Evolutionary conservation across 495 filamentous ascomycete species (phyloP).

Genomic region (Mytilinidion resinicola): DNA sequence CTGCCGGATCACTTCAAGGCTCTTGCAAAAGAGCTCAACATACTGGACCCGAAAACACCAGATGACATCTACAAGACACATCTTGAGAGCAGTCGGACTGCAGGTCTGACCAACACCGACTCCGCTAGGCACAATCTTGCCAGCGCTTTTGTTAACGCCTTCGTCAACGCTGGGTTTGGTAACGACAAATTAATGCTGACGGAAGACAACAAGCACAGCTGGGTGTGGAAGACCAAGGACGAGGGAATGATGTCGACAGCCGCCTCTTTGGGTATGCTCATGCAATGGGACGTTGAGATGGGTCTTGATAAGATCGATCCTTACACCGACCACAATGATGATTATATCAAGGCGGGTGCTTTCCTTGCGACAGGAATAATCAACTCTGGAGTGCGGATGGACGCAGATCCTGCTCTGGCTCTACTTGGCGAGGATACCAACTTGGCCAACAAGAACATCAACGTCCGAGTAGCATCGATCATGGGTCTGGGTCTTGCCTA

Average conservation of each 20-base stretch:
- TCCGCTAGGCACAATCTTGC: constrained; percentile 94
- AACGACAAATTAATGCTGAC: constrained; percentile 96
- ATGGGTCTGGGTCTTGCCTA: constrained; percentile 96
- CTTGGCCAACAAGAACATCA: constrained; percentile 65
- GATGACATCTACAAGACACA: constrained; percentile 99
- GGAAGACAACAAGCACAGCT: constrained; percentile 71
- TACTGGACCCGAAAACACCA: constrained; percentile 90
- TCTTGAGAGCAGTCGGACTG: constrained; percentile 85
- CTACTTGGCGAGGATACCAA: constrained; percentile 73
- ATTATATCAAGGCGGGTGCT: constrained; percentile 83
- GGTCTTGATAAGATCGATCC: constrained; percentile 89
- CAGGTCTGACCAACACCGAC: constrained; percentile 87
- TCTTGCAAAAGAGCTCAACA: constrained; percentile 91
- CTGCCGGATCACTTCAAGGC: constrained; percentile 89
- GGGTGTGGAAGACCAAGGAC: constrained; percentile 99
- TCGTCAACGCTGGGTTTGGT: constrained; percentile 92
- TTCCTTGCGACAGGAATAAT: constrained; percentile 86
- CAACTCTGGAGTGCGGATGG: constrained; percentile 81
- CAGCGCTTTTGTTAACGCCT: constrained; percentile 91
- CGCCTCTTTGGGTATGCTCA: constrained; percentile 81
- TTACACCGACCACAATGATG: constrained; percentile 77
- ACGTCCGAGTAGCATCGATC: constrained; percentile 72
- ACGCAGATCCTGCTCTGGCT: constrained; percentile 81
- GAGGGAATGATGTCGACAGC: constrained; percentile 95
- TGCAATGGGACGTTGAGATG: constrained; percentile 84